Evolutionary conservation across 2,329 filamentous ascomycete genomes (phyloP), one percentile per base, ranked within the genome.

Genomic region (Botrytis sinoallii): DNA sequence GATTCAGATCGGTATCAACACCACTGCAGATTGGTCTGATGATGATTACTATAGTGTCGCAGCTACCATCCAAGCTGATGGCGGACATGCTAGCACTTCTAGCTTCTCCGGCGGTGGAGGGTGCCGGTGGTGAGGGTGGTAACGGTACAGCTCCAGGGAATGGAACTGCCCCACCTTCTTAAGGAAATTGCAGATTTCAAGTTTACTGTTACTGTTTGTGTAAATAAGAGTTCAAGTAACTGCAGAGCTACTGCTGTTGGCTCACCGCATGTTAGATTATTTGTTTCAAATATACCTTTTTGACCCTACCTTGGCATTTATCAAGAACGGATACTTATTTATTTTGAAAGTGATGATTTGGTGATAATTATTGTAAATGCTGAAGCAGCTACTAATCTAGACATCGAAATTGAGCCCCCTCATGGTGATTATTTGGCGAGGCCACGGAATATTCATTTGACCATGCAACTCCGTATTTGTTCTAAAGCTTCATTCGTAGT

Each of bases 1-100:
- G 85, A 85, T 87, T 74, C 82, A 82, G 1, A 79, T 87, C 48
- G 85, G 83, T 22, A 82, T 87, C 38, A 82, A 85, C 74, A 66
- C 79, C 3, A 80, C 79, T 2, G 76, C 80, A n/a, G 77, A 81
- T 66, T 77, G 65, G 65, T 67, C 44, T 25, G 16, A 40, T 29
- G 8, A 52, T 67, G n/a, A 32, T 38, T 67, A 55, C 32, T 67
- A 67, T 14, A 67, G 14, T 12, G 32, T 67, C n/a, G 65, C 65
- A 0, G 65, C 65, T 7, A 48, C 32, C 3, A 16, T 67, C 10
- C 44, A 67, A n/a, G 65, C 65, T 20, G 65, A 55, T 40, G 65
- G 65, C 3, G 65, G 65, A 40, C 44, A 67, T 7, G 22, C 25
- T 16, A 38, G 14, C 22, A 48, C 64, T 67, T n/a, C 44, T n/a